Conservation (phyloP, 1,284 basidiomycete species). For the Apiotrichum sp. region DNA sequence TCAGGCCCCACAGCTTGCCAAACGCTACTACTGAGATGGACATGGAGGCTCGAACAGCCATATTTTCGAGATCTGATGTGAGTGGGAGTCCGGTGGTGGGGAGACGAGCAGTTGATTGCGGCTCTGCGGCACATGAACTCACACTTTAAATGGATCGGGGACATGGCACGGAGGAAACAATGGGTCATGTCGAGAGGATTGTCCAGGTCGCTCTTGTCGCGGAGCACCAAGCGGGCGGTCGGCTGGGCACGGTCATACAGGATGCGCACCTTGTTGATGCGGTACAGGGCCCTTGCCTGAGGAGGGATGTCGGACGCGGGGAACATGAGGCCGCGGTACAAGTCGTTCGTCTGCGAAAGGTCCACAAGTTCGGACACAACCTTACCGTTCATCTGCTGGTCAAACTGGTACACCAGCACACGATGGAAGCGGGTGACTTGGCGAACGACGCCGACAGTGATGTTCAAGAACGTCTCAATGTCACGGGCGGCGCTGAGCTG, state of each 20-base stretch:
- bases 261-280: slow-evolving; percentile 68
- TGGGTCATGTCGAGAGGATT: slow-evolving; percentile 81
- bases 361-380: slow-evolving; percentile 80
- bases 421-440: slow-evolving; percentile 78
- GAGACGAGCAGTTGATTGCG: too few relatives aligned
- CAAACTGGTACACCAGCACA: slow-evolving; percentile 76
- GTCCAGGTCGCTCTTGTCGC: slow-evolving; percentile 61
- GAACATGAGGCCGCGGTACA: slow-evolving; percentile 60
- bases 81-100: too few relatives aligned
- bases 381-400: slow-evolving; percentile 54
- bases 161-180: slow-evolving; percentile 80
- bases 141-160: slow-evolving; percentile 83
- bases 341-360: slow-evolving; percentile 70
- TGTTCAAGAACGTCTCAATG: slow-evolving; percentile 66
- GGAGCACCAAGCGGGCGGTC: slow-evolving; percentile 70
- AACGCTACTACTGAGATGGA: slow-evolving; percentile 83
- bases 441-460: slow-evolving; percentile 72
- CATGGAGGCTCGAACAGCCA: slow-evolving; percentile 76
- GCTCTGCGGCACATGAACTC: slow-evolving; percentile 21
- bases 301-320: slow-evolving; percentile 55
- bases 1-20: slow-evolving; percentile 75
- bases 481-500: slow-evolving; percentile 68
- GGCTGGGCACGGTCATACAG: slow-evolving; percentile 72
- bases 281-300: slow-evolving; percentile 55
- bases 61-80: slow-evolving; percentile 62